These are phyloP conservation scores for Psilocybe tampanensis DNA, from an alignment of 768 basidiomycete genomes.

Conservation along the genomic window DNA sequence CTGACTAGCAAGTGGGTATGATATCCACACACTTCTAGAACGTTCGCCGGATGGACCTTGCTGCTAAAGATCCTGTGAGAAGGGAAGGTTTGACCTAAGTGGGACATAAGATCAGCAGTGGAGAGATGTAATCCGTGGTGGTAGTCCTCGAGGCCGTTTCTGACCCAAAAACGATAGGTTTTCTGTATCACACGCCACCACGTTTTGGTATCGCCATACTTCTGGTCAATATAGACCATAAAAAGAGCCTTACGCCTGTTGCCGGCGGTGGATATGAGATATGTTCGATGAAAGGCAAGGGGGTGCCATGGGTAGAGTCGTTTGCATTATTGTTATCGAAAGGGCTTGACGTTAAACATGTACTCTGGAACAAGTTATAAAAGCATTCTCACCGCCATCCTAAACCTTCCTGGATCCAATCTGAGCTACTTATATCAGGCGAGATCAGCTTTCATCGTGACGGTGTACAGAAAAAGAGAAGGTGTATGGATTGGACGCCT, in stretches of 20 bases:
- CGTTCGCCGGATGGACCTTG: conserved; percentile 1
- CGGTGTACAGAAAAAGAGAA: background rate
- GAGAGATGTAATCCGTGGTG: background rate
- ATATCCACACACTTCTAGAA: background rate
- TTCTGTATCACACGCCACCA: background rate
- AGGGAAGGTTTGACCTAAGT: background rate
- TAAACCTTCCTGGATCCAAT: too few species aligned
- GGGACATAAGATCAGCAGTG: background rate
- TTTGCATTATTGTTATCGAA: too few species aligned
- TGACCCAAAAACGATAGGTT: background rate
- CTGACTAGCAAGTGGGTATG: background rate
- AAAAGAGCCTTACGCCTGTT: background rate
- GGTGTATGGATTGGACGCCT: background rate
- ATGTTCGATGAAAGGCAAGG: too few species aligned
- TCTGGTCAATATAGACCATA: background rate
- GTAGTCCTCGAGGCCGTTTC: background rate
- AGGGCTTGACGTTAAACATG: too few species aligned
- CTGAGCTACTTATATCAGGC: too few species aligned
- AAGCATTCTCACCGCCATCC: too few species aligned
- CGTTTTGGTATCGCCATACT: background rate
- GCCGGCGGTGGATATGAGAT: too few species aligned
- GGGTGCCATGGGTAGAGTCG: too few species aligned
- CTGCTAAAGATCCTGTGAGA: too few species aligned
- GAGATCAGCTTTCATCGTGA: background rate
- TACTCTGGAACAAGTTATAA: too few species aligned